Conservation (phyloP, 2,329 filamentous ascomycete species). For the Lachnum nothofagi region DNA sequence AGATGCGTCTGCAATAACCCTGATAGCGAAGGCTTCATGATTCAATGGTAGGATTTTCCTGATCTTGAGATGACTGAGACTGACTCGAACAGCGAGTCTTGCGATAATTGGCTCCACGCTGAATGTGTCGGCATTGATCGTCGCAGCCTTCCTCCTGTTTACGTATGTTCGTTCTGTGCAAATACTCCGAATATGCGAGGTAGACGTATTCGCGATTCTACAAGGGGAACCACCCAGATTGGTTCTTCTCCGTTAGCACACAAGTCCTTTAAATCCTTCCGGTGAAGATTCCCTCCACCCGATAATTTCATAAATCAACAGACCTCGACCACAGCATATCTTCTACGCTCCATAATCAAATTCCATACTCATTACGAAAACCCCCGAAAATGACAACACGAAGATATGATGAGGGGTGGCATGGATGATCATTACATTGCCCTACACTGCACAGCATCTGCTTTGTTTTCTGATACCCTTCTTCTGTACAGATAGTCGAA, state of each 20-base stretch:
- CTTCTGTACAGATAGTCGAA: slow-evolving; percentile 12
- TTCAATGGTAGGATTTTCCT: slow-evolving; percentile 52
- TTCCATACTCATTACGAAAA: background rate
- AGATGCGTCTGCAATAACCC: slow-evolving; percentile 51
- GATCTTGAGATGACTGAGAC: slow-evolving; percentile 13
- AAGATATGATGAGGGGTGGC: background rate
- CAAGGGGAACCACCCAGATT: slow-evolving; percentile 16
- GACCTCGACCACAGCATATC: no score
- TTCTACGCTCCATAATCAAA: background rate
- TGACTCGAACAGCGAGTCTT: slow-evolving; percentile 48
- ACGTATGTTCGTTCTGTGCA: slow-evolving; percentile 60
- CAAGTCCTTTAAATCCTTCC: slow-evolving; percentile 41
- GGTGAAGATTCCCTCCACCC: slow-evolving; percentile 28
- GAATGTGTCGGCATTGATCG: slow-evolving; percentile 56
- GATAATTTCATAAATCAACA: slow-evolving; percentile 2
- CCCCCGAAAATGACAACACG: background rate
- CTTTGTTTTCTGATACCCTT: slow-evolving; percentile 22
- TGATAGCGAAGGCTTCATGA: slow-evolving; percentile 49
- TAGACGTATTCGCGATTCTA: slow-evolving; percentile 41
- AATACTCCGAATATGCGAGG: slow-evolving; percentile 52
- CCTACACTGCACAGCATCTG: slow-evolving; percentile 7
- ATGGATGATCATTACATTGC: background rate
- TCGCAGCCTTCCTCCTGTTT: slow-evolving; percentile 52
- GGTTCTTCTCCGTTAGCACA: slow-evolving; percentile 39
- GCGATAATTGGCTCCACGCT: slow-evolving; percentile 62